Evolutionary conservation across 2,329 filamentous ascomycete species (phyloP).

Genomic region (Colletotrichum acutatum): DNA sequence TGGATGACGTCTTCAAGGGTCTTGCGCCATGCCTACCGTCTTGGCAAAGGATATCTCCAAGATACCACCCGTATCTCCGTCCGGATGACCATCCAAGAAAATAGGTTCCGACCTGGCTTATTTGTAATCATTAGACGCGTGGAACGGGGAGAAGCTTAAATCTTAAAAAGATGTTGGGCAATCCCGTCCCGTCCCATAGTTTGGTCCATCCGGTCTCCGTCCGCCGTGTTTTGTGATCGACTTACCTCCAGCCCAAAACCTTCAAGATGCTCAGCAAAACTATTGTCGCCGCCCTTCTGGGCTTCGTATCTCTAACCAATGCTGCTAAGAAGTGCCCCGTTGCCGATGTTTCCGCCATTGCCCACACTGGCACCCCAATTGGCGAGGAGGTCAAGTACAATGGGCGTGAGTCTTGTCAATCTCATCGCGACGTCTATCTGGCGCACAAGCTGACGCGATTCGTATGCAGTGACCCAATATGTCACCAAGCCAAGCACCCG

Average conservation of each 20-base stretch:
- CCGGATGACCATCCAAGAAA: neutral
- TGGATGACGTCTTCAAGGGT: conserved; percentile 28
- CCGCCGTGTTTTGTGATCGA: neutral
- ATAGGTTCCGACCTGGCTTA: neutral
- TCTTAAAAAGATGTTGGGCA: neutral
- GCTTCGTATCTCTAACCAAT: conserved; percentile 8
- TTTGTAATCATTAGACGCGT: conserved; percentile 26
- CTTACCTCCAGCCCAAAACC: neutral
- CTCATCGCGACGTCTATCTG: neutral
- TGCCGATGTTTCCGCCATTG: conserved; percentile 26
- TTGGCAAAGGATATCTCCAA: neutral
- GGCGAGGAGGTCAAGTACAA: conserved; percentile 23
- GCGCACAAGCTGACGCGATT: neutral
- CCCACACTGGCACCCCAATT: conserved; percentile 28
- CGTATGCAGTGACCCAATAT: conserved; percentile 19
- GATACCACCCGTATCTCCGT: conserved; percentile 1
- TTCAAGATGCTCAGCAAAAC: conserved; percentile 27
- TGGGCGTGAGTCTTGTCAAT: conserved; percentile 10
- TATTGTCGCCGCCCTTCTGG: conserved; percentile 6
- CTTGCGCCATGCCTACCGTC: neutral
- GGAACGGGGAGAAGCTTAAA: conserved; percentile 13
- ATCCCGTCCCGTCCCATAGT: neutral
- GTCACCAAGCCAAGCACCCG: conserved; percentile 23
- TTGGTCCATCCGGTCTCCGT: neutral
- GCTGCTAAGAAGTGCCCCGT: conserved; percentile 17